These are phyloP conservation scores for Bocquillonia castaneifolia DNA, from an alignment of 441 rosid species.

Conservation along the genomic window DNA sequence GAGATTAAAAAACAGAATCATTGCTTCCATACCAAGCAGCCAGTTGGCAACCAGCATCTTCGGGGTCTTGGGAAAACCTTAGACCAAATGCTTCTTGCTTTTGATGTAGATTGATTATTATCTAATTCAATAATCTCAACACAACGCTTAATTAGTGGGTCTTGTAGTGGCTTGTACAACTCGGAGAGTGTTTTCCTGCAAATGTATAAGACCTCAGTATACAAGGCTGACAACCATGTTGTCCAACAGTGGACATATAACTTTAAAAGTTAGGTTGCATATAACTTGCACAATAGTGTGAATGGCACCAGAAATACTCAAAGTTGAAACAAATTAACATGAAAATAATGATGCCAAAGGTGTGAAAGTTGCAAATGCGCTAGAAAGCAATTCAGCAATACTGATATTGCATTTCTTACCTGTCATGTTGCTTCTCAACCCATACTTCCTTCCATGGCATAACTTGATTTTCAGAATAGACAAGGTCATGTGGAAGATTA, in stretches of 20 bases:
- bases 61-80: slow-evolving; percentile 76
- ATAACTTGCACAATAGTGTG: too few relatives aligned
- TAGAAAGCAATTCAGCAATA: slow-evolving; percentile 1
- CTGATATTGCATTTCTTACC: slow-evolving; percentile 34
- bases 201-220: slow-evolving; percentile 23
- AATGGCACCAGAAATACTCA: too few relatives aligned
- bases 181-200: slow-evolving; percentile 61
- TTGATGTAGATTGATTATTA: slow-evolving; percentile 34
- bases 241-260: neutral
- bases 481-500: slow-evolving; percentile 92
- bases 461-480: slow-evolving; percentile 73
- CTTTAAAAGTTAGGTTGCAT: slow-evolving; percentile 6
- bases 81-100: slow-evolving; percentile 52
- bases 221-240: slow-evolving; percentile 19
- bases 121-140: slow-evolving; percentile 57
- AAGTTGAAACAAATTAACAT: too few relatives aligned
- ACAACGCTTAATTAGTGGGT: slow-evolving; percentile 64
- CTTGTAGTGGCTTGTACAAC: slow-evolving; percentile 66
- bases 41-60: slow-evolving; percentile 95
- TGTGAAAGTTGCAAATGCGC: neutral
- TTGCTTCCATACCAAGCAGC: slow-evolving; percentile 64
- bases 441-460: slow-evolving; percentile 95
- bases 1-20: neutral
- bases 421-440: slow-evolving; percentile 67
- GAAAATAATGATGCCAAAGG: too few relatives aligned